Evolutionary conservation across 106 monocot genomes (phyloP), one percentile per base, ranked within the genome.

Genomic region (Allium cepa): DNA sequence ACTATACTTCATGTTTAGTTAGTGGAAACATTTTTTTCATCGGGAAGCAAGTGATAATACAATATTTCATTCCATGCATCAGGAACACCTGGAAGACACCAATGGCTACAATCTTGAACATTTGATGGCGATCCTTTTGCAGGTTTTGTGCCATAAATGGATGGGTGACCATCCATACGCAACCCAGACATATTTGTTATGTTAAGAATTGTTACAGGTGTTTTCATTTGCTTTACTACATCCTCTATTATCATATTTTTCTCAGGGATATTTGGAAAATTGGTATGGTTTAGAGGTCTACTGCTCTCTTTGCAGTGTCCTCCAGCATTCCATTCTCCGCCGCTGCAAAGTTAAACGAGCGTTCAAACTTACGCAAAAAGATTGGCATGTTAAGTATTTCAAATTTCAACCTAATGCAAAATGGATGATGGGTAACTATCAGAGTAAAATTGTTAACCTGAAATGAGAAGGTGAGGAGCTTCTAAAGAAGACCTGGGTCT

Each of bases 61-160:
- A 94, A 62, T 47, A 94, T 56, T 60, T 90, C 93, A 78, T 94
- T 94, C 93, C 93, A 94, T 10, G 81, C 80, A 72, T 94, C 93
- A 27, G 93, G 93, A 55, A 90, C 89, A 62, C 94, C 94, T 49
- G 91, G 94, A 65, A 95, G 88, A 71, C 94, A 95, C 94, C 94
- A 95, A 53, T 95, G 94, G 81, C 94, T 95, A 79, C 94, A 91
- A 77, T 95, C 94, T 60, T 88, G 79, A 61, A 70, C 48, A 53
- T 50, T 53, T 50, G 66, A 63, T 22, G 73, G 49, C 0, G 45
- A 22, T 26, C 71, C 71, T 66, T 13, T 74, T 3, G 18, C 62
- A 17, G 67, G 56, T 47, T 70, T 81, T 64, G 28, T 80, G 14
- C 94, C 88, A 53, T 88, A 91, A 17, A 85, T 60, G 15, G 94